Evolutionary conservation across 805 yeast species (phyloP), one percentile per base, ranked within the genome.

Genomic region (Candida coleopterorum): DNA sequence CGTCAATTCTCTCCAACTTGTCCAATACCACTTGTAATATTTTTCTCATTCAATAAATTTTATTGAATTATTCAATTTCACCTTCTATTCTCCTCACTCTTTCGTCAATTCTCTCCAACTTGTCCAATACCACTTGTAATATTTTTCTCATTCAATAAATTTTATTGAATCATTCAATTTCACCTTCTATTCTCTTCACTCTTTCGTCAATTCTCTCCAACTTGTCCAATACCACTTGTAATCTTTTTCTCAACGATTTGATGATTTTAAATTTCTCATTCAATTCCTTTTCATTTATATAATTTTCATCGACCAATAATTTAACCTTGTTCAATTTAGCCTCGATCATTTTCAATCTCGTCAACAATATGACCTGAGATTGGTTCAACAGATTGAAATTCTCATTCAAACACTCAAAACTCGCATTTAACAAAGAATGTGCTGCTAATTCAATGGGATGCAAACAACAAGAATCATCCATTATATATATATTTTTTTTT

Each of bases 391-490:
- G 69, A 42, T 73, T 72, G 22, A 78, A 61, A 37, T 71, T 72
- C 35, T 70, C 69, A 36, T 73, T 68, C 17, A 78, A 54, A 4
- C 56, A 58, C 28, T 78, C 82, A 7, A 78, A 53, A 2, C 82
- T 71, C 1, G 74, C 72, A 22, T 77, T 77, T 6, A 78, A 49
- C 2, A 78, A 51, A 8, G 75, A 57, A 42, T 78, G 84, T 0
- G 78, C 81, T 2, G 77, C 68, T 20, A 77, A 59, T 42, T 78
- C 85, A 29, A 78, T 67, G 0, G 82, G 81, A 48, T 78, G 83
- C 11, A 77, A 60, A 21, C 71, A 70, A 5, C 20, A 23, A 29
- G 24, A 20, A 20, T 20, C 6, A 20, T 20, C 9, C 9, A 9
- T 20, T 20, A n/a, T n/a, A n/a, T n/a, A n/a, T n/a, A n/a, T n/a